Evolutionary conservation across 2,329 filamentous ascomycete genomes (phyloP).

Genomic region (Massarina eburnea): DNA sequence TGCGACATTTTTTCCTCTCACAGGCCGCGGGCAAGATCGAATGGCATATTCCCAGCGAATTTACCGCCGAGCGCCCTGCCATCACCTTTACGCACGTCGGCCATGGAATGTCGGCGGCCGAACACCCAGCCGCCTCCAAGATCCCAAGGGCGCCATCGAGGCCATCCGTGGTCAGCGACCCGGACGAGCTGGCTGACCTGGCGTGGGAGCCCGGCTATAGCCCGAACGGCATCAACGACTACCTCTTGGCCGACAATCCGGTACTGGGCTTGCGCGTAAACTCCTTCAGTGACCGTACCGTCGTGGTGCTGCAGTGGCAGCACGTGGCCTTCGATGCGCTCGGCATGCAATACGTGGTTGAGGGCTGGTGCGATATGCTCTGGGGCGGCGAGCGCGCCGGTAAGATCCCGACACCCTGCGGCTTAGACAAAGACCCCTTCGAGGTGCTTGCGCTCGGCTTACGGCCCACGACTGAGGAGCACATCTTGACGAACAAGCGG

Average conservation of each 20-base stretch:
- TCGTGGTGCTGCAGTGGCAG: conserved; percentile 24
- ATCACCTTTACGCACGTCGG: conserved; percentile 2
- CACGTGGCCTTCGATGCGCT: conserved; percentile 27
- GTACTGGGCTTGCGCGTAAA: conserved; percentile 20
- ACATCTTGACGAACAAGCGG: too few species aligned
- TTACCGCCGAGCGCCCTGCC: conserved; percentile 1
- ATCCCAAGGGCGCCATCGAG: background rate
- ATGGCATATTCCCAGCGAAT: conserved; percentile 1
- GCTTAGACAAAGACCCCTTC: conserved; percentile 25
- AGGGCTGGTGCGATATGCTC: conserved; percentile 26
- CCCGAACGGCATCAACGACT: conserved; percentile 4
- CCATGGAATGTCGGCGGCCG: background rate
- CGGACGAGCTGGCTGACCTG: conserved; percentile 1
- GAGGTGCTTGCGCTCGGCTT: too few species aligned
- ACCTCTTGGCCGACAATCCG: conserved; percentile 16
- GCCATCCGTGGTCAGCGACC: conserved; percentile 2
- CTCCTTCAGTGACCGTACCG: conserved; percentile 24
- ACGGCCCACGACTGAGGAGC: too few species aligned
- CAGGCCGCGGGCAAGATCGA: conserved; percentile 1
- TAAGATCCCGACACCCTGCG: conserved; percentile 17
- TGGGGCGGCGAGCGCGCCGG: conserved; percentile 23
- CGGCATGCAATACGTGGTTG: conserved; percentile 16
- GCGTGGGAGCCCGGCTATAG: background rate
- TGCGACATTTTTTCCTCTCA: background rate
- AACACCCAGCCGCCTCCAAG: conserved; percentile 2